Conservation (phyloP, 108 stramenopile species). For the Craspedostauros australis region DNA sequence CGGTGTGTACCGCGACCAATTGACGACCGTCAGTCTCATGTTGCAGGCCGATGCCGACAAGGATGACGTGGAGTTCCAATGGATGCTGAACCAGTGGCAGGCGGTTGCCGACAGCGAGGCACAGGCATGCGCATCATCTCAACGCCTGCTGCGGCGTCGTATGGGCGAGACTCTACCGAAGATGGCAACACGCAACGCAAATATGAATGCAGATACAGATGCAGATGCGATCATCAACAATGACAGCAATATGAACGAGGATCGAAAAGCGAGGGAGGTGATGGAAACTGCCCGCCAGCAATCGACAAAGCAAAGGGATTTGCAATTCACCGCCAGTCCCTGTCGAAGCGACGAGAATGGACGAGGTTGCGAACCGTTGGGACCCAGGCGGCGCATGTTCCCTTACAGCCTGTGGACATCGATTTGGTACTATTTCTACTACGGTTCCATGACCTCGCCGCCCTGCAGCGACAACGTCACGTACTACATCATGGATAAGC, state of each 20-base stretch:
- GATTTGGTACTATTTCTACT: conserved; percentile 46
- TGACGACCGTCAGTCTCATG: conserved; percentile 20
- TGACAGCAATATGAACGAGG: neutral
- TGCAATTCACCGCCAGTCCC: neutral
- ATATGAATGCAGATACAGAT: too few species aligned
- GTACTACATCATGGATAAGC: conserved; percentile 46
- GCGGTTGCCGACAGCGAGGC: neutral
- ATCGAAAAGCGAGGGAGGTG: too few species aligned
- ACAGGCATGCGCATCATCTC: neutral
- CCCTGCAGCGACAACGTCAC: conserved; percentile 48
- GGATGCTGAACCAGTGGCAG: conserved; percentile 24
- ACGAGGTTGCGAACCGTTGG: conserved; percentile 6
- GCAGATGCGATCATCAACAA: neutral
- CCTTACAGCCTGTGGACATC: conserved; percentile 31
- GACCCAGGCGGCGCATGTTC: conserved; percentile 13
- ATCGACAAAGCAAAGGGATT: conserved; percentile 1
- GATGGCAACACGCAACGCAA: too few species aligned
- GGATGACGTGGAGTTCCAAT: conserved; percentile 17
- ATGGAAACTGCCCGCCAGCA: too few species aligned
- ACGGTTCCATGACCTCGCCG: conserved; percentile 46
- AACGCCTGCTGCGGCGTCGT: neutral
- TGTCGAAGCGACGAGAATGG: conserved; percentile 5
- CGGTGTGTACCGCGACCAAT: neutral
- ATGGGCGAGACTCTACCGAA: too few species aligned
- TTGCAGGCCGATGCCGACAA: conserved; percentile 10